Evolutionary conservation across 768 basidiomycete species (phyloP), one percentile per base, ranked within the genome.

Genomic region (Psilocybe cyanescens): DNA sequence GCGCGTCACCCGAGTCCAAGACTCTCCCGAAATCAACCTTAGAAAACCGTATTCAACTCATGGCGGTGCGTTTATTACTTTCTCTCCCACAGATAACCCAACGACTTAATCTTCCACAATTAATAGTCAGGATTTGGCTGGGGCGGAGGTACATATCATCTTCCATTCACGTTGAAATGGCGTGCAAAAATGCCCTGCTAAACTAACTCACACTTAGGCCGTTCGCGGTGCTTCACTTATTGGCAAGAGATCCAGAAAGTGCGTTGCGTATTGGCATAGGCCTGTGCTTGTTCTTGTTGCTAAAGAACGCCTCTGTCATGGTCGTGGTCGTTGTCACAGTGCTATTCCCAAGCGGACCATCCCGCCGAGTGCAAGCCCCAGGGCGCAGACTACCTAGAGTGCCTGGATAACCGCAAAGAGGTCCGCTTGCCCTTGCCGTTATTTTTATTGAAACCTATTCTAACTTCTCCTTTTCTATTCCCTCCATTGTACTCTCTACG

Each of bases 181-280:
- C 28, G 8, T 3, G 6, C 4, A 29, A 47, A 46, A 51, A n/a
- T 2, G 1, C 41, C 14, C 12, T 33, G 16, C 33, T 19, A 53
- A 53, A 8, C 14, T 35, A 57, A 24, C 37, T 55, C 54, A 53
- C 56, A 33, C 59, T 24, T 24, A 95, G 94, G 93, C 67, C 87
- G 86, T 65, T 86, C 92, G 63, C 84, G 92, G 69, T 97, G 95
- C 76, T 95, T 95, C 75, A 81, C 86, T 11, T 93, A 90, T 78
- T 97, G 95, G 94, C 94, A 95, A 70, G 92, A 95, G 74, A 91
- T 93, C 77, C 82, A 87, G 66, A 90, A 88, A 71, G 91, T 89
- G 60, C 29, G 69, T 50, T 51, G 57, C 24, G 9, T 17, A 29
- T 11, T 24, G 14, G 3, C 3, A 16, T 31, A 17, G 4, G 14